Percentiles rank a stretch among this genome's conserved stretches.
Conservation (phyloP, 176 grass and related monocot species). For the Zea luxurians region DNA sequence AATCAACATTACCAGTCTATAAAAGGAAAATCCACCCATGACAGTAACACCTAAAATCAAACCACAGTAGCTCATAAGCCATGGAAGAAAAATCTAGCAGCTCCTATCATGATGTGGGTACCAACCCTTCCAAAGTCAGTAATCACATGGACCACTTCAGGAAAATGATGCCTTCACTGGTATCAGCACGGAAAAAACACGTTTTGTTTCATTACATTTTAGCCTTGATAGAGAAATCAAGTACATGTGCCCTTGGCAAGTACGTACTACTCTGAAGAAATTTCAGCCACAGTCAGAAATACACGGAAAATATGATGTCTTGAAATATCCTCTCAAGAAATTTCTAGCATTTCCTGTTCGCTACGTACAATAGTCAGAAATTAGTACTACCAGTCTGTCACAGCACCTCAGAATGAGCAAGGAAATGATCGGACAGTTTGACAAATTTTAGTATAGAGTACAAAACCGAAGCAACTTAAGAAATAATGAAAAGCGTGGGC, state of each 20-base stretch:
- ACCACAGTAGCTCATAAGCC: not conserved
- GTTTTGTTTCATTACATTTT: constrained; percentile 3
- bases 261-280: not conserved
- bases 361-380: constrained; percentile 22
- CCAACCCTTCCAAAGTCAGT: constrained; percentile 3
- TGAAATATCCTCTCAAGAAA: not conserved
- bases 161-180: not conserved
- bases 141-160: constrained; percentile 25
- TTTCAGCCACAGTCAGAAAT: constrained; percentile 23
- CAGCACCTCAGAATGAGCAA: constrained; percentile 18
- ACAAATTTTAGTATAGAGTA: constrained; percentile 9
- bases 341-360: not conserved
- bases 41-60: not conserved
- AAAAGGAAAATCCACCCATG: not conserved
- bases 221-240: not conserved
- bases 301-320: not conserved
- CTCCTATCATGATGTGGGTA: not conserved
- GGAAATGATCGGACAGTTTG: constrained; percentile 26
- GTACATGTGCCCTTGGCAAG: constrained; percentile 8
- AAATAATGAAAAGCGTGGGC: constrained; percentile 20
- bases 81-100: constrained; percentile 1
- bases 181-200: constrained; percentile 7
- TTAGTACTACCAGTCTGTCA: constrained; percentile 23
- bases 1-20: not conserved
- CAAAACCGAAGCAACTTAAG: not conserved